These are phyloP conservation scores for Allium fistulosum DNA, from an alignment of 106 monocot genomes.

Conservation along the genomic window DNA sequence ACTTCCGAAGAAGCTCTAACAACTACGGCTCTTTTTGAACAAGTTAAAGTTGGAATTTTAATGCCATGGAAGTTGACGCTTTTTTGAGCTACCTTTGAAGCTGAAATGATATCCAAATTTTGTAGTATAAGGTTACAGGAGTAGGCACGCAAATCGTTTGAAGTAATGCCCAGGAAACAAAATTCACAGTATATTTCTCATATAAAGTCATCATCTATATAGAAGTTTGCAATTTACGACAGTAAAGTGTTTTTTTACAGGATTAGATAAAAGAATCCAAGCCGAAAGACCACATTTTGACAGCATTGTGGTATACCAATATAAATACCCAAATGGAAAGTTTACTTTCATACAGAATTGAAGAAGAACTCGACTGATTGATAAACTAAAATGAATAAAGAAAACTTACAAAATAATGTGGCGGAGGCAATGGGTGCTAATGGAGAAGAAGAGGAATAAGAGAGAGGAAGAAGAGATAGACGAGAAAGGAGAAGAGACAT, in stretches of 20 bases:
- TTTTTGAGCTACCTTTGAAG: slow-evolving; percentile 20
- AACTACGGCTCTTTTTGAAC: slow-evolving; percentile 19
- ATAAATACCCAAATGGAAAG: background rate
- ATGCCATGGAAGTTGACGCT: slow-evolving; percentile 13
- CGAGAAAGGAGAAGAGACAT: slow-evolving; percentile 8
- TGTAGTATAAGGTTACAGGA: background rate
- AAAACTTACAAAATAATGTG: slow-evolving; percentile 2
- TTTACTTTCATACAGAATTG: background rate
- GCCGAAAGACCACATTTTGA: background rate
- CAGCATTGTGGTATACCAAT: background rate
- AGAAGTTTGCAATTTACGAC: background rate
- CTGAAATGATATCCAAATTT: slow-evolving; percentile 17
- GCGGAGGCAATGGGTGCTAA: background rate
- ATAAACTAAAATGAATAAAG: background rate
- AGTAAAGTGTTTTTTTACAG: background rate
- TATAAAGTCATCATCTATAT: too few species aligned
- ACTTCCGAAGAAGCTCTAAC: slow-evolving; percentile 40
- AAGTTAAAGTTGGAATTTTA: slow-evolving; percentile 1
- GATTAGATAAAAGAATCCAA: background rate
- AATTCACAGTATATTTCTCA: too few species aligned
- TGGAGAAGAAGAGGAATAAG: background rate
- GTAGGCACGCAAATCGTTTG: background rate
- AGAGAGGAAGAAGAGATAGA: slow-evolving; percentile 5
- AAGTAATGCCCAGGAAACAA: background rate
- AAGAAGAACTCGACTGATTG: background rate